Evolutionary conservation across 257 asterid species (phyloP).

Genomic region (Nicotiana benthamiana): DNA sequence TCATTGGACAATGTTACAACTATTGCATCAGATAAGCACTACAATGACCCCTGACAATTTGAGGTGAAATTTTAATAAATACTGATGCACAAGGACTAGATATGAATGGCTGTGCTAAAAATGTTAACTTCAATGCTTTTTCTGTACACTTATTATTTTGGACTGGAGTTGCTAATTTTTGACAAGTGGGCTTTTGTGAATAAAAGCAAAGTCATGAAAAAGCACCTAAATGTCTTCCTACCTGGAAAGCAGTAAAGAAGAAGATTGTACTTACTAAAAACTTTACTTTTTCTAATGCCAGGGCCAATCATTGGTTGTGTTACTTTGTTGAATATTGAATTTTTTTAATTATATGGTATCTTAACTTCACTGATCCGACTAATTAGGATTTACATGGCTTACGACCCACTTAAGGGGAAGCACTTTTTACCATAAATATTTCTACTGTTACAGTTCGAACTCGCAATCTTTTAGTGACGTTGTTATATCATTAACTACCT

Average conservation of each 20-base stretch:
- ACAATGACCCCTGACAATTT: not conserved
- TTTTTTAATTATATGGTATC: too few species aligned
- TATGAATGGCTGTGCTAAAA: conserved; percentile 5
- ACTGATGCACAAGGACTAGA: not conserved
- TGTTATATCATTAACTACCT: not conserved
- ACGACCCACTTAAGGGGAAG: too few species aligned
- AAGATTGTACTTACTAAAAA: not conserved
- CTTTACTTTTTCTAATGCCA: not conserved
- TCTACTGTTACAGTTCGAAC: fast-evolving
- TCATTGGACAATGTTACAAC: not conserved
- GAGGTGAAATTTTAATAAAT: not conserved
- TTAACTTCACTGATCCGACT: too few species aligned
- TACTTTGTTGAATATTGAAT: not conserved
- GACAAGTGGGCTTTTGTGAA: conserved; percentile 2
- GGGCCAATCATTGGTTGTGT: not conserved
- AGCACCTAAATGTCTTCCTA: conserved; percentile 18
- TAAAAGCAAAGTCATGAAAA: not conserved
- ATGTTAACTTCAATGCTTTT: not conserved
- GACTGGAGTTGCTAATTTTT: not conserved
- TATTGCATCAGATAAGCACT: not conserved
- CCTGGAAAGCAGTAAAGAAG: conserved; percentile 19
- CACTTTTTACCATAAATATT: too few species aligned
- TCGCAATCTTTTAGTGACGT: too few species aligned
- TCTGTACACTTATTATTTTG: not conserved
- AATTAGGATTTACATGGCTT: too few species aligned